phyloP scores from a whole-genome alignment of 805 yeast genomes.

The Candida alai region DNA sequence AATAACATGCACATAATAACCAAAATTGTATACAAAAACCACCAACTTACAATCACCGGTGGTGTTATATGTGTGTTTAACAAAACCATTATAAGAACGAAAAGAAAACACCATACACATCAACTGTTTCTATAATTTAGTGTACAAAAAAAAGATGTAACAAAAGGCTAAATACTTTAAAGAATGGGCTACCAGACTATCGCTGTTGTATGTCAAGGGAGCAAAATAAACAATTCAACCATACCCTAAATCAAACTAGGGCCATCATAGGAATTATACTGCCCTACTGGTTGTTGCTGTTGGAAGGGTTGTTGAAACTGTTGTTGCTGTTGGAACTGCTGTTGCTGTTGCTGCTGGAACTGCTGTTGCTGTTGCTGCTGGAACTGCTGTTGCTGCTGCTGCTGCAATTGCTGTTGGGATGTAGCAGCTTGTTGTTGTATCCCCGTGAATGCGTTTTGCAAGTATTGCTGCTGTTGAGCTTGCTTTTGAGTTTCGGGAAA shows the following conservation, averaged over 20 bases:
- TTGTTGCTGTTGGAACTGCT: constrained; percentile 6
- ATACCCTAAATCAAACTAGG: constrained; percentile 21
- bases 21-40: too few relatives aligned
- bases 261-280: constrained; percentile 16
- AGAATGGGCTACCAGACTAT: too few relatives aligned
- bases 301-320: constrained; percentile 3
- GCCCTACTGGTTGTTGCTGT: constrained; percentile 2
- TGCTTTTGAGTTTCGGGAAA: constrained; percentile 61
- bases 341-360: constrained; percentile 3
- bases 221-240: too few relatives aligned
- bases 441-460: constrained; percentile 34
- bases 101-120: too few relatives aligned
- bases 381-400: constrained; percentile 19
- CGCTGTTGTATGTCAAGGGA: too few relatives aligned
- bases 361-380: constrained; percentile 17
- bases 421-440: constrained; percentile 23
- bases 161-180: too few relatives aligned
- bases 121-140: too few relatives aligned
- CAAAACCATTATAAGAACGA: too few relatives aligned
- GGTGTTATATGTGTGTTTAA: too few relatives aligned
- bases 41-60: too few relatives aligned
- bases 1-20: too few relatives aligned
- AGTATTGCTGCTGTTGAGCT: constrained; percentile 32
- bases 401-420: constrained; percentile 18
- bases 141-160: too few relatives aligned